Percentiles rank a stretch among this genome's conserved stretches.
phyloP scores from a whole-genome alignment of 306 rosid genomes.

The Medicago ruthenica region DNA sequence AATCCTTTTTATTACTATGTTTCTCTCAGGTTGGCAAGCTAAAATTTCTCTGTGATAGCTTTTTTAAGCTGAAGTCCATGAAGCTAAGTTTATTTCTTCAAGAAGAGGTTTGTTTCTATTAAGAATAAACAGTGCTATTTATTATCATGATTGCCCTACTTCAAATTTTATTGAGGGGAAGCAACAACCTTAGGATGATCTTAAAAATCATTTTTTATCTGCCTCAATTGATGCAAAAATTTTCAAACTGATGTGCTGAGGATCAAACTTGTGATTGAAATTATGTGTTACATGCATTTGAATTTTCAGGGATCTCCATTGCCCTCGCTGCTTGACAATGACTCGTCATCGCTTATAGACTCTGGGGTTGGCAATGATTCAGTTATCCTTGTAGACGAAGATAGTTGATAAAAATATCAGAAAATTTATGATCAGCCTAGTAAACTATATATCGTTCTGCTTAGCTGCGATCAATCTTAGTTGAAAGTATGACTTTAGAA shows the following conservation, averaged over 20 bases:
- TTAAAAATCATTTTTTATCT: constrained; percentile 23
- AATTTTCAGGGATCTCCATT: constrained; percentile 79
- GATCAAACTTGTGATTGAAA: background rate
- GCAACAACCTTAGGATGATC: constrained; percentile 14
- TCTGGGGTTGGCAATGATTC: constrained; percentile 75
- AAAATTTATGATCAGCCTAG: constrained; percentile 14
- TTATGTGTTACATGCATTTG: constrained; percentile 23
- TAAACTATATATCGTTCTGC: constrained; percentile 30
- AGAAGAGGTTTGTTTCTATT: constrained; percentile 72
- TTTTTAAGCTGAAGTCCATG: constrained; percentile 81
- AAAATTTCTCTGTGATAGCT: constrained; percentile 88
- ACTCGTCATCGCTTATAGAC: constrained; percentile 73
- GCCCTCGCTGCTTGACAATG: constrained; percentile 76
- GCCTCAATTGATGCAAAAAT: constrained; percentile 10
- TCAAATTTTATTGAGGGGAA: constrained; percentile 17
- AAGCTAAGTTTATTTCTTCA: constrained; percentile 79
- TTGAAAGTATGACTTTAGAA: background rate
- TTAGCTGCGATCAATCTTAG: constrained; percentile 25
- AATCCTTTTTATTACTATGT: constrained; percentile 30
- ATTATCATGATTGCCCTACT: constrained; percentile 26
- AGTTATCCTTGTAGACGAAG: constrained; percentile 78
- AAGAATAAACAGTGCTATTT: constrained; percentile 24
- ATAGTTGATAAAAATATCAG: constrained; percentile 49
- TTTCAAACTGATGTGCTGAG: constrained; percentile 28
- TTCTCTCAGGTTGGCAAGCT: constrained; percentile 81